These are phyloP conservation scores for Lipomyces chichibuensis DNA, from an alignment of 805 yeast species.

Conservation along the genomic window DNA sequence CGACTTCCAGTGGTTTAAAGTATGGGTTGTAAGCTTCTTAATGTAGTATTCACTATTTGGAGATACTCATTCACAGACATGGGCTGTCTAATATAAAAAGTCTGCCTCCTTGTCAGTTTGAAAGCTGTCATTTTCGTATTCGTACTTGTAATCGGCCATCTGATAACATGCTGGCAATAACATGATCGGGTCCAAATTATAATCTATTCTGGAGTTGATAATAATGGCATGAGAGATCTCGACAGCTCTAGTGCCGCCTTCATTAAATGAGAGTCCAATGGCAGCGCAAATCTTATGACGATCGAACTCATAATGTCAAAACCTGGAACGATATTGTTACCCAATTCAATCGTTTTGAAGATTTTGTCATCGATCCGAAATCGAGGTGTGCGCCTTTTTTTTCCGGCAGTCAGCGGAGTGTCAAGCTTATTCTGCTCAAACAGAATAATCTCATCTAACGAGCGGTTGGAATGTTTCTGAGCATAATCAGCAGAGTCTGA, in stretches of 20 bases:
- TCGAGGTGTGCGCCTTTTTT: constrained; percentile 9
- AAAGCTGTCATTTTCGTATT: not conserved
- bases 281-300: constrained; percentile 6
- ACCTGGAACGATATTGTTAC: constrained; percentile 6
- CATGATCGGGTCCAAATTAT: constrained; percentile 7
- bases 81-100: not conserved
- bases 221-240: constrained; percentile 1
- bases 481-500: constrained; percentile 4
- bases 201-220: constrained; percentile 17
- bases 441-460: not conserved
- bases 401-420: not conserved
- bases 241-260: constrained; percentile 10
- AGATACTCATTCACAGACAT: not conserved
- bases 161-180: not conserved
- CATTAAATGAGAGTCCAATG: constrained; percentile 19
- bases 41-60: not conserved
- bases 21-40: no score
- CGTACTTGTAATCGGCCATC: not conserved
- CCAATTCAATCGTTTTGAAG: constrained; percentile 2
- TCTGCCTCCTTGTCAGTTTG: not conserved
- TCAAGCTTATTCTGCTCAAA: constrained; percentile 2
- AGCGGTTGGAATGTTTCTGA: not conserved
- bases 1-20: no score
- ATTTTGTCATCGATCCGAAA: constrained; percentile 15
- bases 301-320: constrained; percentile 17